Evolutionary conservation across 1,284 basidiomycete genomes (phyloP), one percentile per base, ranked within the genome.

Genomic region (Pseudozyma flocculosa): DNA sequence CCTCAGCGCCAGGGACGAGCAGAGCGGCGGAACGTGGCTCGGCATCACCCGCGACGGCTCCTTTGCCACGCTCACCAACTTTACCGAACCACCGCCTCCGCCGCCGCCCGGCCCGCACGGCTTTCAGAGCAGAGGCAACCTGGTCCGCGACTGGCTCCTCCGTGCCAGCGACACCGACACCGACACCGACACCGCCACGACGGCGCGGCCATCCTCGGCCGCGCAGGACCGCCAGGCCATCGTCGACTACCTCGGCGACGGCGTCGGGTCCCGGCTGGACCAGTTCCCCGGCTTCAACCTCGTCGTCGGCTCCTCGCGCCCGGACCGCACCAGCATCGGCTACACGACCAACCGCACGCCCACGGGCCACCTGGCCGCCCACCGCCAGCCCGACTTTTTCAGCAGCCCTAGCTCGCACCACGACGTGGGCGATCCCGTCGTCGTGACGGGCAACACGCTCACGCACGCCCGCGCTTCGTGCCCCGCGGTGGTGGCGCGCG

Each of bases 21-120:
- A 48, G 0, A 70, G 68, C 2, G 72, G 72, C 4, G 72, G 72
- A 0, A 75, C 72, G 1, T 75, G 72, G 72, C 38, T 75, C 3
- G 72, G 72, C 4, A 44, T 73, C 22, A 66, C 61, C 0, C 22
- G 40, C 1, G 49, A 57, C 13, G 72, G 71, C 9, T 30, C 48
- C 0, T 66, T 70, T 48, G 69, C 59, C 1, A 55, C 58, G 10
- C 45, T 75, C 17, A 72, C 69, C n/a, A 75, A 75, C 51, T 71
- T 59, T 30, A 72, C 69, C 7, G 70, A 75, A 44, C 29, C 29
- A 0, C 40, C 58, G 2, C 52, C 68, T 13, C 45, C 59, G 3
- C 13, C 61, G 3, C 59, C 68, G 1, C 34, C 30, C 9, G 61
- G 60, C 0, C 30, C 59, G 37, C 36, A 45, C 4, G 49, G 21